Base-by-base conservation (phyloP, 2,329 filamentous ascomycete species). In the Knufia petricola region DNA sequence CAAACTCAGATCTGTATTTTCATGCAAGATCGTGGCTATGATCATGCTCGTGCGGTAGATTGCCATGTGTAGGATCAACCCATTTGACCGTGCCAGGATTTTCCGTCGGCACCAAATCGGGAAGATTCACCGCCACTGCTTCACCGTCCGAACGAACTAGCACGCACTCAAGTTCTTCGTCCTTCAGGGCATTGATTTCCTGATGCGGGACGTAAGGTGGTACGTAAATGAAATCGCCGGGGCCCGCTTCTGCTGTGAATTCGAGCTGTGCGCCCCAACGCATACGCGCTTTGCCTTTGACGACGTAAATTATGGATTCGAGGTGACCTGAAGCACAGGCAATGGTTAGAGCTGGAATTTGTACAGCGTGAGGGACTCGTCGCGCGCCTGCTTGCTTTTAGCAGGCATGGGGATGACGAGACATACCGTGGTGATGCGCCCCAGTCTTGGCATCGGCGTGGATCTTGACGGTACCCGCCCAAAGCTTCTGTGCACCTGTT, bases 211-310 rank as follows among this genome's bases (percentile, higher is more conserved):
- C 66, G 51, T 65, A 70, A 1, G 68, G 68, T 31, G 69, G 68
- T 23, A 71, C 68, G 53, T 66, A 72, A 47, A 72, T 71, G 53
- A 71, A 72, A 52, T 71, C 68, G 1, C 69, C 69, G 1, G 68
- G 68, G 15, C 69, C 68, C 19, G 68, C 68, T 58, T 70, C 68
- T 23, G 69, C 68, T 1, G 64, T 67, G 55, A 68, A 72, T 56
- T 71, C 64, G 46, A 72, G 55, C 44, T 62, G 65, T 55, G 68
- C 65, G 24, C 69, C 69, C 69, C 69, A 71, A 6, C 68, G 63
- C 68, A 72, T 71, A 3, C 69, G 59, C 9, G 68, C 69, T 38
- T 62, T 63, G 39, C 69, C 69, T 52, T 68, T 68, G 23, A 72
- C 53, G 9, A 71, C 63, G 57, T 71, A 72, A 52, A 72, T 71